These are phyloP conservation scores for Lachancea meyersii DNA, from an alignment of 805 yeast genomes.

Conservation along the genomic window DNA sequence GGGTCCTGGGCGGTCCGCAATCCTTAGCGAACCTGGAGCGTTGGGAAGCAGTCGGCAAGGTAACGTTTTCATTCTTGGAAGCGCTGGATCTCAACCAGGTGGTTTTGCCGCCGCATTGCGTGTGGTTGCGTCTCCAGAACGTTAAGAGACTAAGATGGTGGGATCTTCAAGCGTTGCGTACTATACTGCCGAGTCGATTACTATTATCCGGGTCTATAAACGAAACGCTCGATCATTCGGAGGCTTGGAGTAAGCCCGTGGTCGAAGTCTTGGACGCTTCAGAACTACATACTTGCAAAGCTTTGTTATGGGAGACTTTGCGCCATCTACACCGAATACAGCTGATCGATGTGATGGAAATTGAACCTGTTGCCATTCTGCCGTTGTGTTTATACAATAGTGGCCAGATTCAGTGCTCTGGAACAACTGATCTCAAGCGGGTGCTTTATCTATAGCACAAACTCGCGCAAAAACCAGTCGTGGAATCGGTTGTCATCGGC, in stretches of 20 bases:
- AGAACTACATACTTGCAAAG: conserved; percentile 5
- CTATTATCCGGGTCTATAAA: not conserved
- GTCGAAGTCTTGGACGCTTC: not conserved
- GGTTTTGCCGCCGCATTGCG: conserved; percentile 22
- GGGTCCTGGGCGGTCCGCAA: conserved; percentile 9
- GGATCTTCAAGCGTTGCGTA: conserved; percentile 12
- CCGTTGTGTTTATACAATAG: not conserved
- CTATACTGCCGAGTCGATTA: not conserved
- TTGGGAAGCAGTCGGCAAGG: conserved; percentile 25
- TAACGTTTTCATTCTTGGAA: conserved; percentile 15
- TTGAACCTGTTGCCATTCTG: conserved; percentile 3
- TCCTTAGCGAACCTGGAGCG: conserved; percentile 23
- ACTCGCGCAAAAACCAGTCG: conserved; percentile 60
- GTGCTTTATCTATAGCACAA: conserved; percentile 34
- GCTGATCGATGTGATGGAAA: not conserved
- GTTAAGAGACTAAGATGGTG: conserved; percentile 23
- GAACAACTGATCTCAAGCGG: not conserved
- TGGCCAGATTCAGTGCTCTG: conserved; percentile 1
- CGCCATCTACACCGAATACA: conserved; percentile 5
- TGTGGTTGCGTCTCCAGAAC: conserved; percentile 15
- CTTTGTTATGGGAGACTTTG: conserved; percentile 11
- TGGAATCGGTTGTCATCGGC: conserved; percentile 55
- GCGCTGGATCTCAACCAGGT: conserved; percentile 23
- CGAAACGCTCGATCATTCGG: not conserved
- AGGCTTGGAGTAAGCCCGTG: not conserved